phyloP scores from a whole-genome alignment of 106 monocot species.

The Apostasia shenzhenica region DNA sequence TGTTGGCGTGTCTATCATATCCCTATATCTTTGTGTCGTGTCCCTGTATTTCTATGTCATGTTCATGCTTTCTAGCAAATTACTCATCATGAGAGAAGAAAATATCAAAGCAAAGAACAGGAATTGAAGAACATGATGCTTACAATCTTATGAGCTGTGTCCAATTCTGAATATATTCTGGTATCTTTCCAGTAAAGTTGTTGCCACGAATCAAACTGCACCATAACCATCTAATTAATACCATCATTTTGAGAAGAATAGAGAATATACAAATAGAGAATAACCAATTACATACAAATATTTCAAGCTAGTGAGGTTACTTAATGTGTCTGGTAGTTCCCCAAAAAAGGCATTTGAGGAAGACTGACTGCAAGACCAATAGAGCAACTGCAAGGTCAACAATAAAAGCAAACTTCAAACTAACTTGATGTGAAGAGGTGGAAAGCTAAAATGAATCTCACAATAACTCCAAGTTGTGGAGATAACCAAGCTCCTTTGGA shows the following conservation, averaged over 20 bases:
- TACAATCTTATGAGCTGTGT: slow-evolving; percentile 4
- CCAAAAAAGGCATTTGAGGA: slow-evolving; percentile 8
- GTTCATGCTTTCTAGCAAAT: too few relatives aligned
- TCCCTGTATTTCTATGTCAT: too few relatives aligned
- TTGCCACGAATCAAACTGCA: slow-evolving; percentile 6
- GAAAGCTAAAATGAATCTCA: background rate
- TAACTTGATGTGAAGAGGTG: background rate
- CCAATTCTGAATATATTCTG: slow-evolving; percentile 8
- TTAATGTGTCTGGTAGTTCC: slow-evolving; percentile 6
- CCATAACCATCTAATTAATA: background rate
- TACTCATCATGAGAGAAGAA: background rate
- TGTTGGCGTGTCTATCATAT: too few relatives aligned
- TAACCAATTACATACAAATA: slow-evolving; percentile 1
- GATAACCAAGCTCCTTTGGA: slow-evolving; percentile 12
- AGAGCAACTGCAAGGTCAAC: background rate
- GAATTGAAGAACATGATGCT: background rate
- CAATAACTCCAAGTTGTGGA: background rate
- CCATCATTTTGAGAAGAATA: too few relatives aligned
- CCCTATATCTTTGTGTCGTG: too few relatives aligned
- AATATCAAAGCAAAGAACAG: background rate
- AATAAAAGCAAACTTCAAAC: background rate
- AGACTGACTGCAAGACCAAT: background rate
- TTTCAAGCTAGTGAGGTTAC: slow-evolving; percentile 3
- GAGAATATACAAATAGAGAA: too few relatives aligned
- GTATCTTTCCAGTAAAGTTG: slow-evolving; percentile 9